Percentiles rank a stretch among this genome's conserved stretches.
Conservation (phyloP, 768 basidiomycete genomes). For the Tricholoma bakamatsutake region DNA sequence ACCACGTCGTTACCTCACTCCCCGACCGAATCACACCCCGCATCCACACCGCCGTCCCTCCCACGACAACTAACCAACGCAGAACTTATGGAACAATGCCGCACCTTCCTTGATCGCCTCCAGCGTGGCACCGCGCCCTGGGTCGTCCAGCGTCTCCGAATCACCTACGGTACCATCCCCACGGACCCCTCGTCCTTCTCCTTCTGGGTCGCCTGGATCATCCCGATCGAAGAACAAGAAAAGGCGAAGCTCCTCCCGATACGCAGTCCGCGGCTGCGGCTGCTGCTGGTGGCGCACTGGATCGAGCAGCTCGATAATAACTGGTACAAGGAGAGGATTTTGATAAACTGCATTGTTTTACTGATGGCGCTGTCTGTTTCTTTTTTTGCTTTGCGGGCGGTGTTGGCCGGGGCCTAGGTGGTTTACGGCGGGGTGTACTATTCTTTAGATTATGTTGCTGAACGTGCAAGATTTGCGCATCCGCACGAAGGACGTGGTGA, state of each 20-base stretch:
- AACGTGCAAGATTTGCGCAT: background rate
- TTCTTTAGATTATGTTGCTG: constrained; percentile 25
- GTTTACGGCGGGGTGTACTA: constrained; percentile 67
- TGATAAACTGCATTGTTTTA: constrained; percentile 18
- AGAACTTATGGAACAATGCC: constrained; percentile 46
- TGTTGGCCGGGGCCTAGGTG: constrained; percentile 43
- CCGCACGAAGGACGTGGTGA: too few relatives aligned
- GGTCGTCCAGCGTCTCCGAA: constrained; percentile 84
- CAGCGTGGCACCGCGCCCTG: constrained; percentile 78
- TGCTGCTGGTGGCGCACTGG: constrained; percentile 90
- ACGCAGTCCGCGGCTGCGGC: constrained; percentile 66
- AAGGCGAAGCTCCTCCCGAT: constrained; percentile 85
- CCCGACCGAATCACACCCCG: background rate
- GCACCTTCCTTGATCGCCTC: constrained; percentile 37
- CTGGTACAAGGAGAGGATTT: constrained; percentile 34
- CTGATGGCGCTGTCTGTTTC: constrained; percentile 25
- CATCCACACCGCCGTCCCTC: constrained; percentile 7
- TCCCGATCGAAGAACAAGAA: constrained; percentile 89
- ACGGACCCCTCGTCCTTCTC: constrained; percentile 65
- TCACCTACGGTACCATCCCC: constrained; percentile 75
- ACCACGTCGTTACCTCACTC: background rate
- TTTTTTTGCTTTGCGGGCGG: constrained; percentile 13
- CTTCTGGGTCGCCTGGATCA: constrained; percentile 87
- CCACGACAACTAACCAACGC: constrained; percentile 34
- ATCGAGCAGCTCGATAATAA: constrained; percentile 65